Percentiles rank a stretch among this genome's conserved stretches.
These are phyloP conservation scores for Colletotrichum sojae DNA, from an alignment of 2,329 filamentous ascomycete genomes.

Conservation along the genomic window DNA sequence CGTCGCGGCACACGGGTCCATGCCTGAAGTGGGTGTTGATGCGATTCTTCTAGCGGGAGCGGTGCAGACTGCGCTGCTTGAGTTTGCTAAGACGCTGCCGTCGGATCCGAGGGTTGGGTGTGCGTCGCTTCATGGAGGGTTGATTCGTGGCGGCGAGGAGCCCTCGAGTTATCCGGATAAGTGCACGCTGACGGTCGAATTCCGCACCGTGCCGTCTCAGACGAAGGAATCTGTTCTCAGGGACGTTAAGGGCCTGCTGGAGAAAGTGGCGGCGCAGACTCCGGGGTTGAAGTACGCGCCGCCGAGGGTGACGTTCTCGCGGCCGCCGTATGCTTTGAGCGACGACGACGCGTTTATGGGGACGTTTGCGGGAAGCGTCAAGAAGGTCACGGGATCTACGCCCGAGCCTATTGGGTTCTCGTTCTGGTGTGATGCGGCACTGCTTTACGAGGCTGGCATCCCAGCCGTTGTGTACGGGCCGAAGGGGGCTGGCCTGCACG, in stretches of 20 bases:
- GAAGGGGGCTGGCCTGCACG: slow-evolving; percentile 63
- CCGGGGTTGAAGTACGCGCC: slow-evolving; percentile 57
- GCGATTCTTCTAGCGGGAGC: slow-evolving; percentile 63
- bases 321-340: slow-evolving; percentile 57
- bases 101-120: slow-evolving; percentile 52
- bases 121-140: slow-evolving; percentile 61
- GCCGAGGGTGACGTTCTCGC: slow-evolving; percentile 54
- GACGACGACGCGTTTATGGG: slow-evolving; percentile 44
- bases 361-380: slow-evolving; percentile 37
- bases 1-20: slow-evolving; percentile 59
- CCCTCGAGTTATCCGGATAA: slow-evolving; percentile 64
- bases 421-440: slow-evolving; percentile 67
- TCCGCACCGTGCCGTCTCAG: slow-evolving; percentile 63
- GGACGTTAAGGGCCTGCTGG: slow-evolving; percentile 56
- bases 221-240: slow-evolving; percentile 52
- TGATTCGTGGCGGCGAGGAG: slow-evolving; percentile 66
- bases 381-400: slow-evolving; percentile 45
- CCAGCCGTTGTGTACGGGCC: slow-evolving; percentile 63
- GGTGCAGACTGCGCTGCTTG: slow-evolving; percentile 61
- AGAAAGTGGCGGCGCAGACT: slow-evolving; percentile 49
- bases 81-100: slow-evolving; percentile 55
- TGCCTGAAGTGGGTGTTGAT: slow-evolving; percentile 61
- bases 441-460: slow-evolving; percentile 60
- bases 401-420: slow-evolving; percentile 48
- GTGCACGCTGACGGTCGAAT: slow-evolving; percentile 64